Evolutionary conservation across 768 basidiomycete genomes (phyloP), one percentile per base, ranked within the genome.

Genomic region (Lyophyllum atratum): DNA sequence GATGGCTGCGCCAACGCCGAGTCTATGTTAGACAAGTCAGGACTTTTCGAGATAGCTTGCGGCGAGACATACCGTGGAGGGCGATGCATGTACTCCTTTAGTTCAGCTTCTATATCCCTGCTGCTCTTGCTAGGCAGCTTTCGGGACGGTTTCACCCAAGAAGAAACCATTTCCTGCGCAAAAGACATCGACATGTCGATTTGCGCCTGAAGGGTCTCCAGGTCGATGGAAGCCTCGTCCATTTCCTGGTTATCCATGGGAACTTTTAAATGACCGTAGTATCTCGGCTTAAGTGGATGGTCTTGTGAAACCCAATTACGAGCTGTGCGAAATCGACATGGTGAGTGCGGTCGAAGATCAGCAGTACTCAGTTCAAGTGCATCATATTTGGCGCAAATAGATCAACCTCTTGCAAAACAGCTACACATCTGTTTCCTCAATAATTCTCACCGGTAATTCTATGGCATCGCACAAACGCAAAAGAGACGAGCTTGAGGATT

Each of bases 181-280:
- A 86, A 84, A 5, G 90, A 86, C 84, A 92, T 84, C 21, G 90
- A 85, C 64, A 90, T 74, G 70, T 93, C 88, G 51, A 92, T 85
- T 72, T 89, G 89, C n/a, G 90, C 90, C 69, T 92, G 91, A 39
- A 93, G 75, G 31, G 81, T 75, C 64, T 90, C 87, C 48, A 76
- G 62, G 66, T 91, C 87, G 44, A 90, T 76, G 39, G 80, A 79
- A 55, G 86, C 83, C 61, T 85, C 81, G 55, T 80, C 72, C 33
- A 68, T 49, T 31, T 63, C 57, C 33, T 67, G 58, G 22, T 62
- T 55, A 43, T 69, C 64, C 68, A 70, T 70, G 2, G 31, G 24
- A 33, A 61, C 11, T 48, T 29, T 53, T 33, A 28, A 44, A 1
- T 33, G 34, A 31, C 17, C 37, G 51, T 9, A 28, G 28, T 49